Base-by-base conservation (phyloP, 495 filamentous ascomycete species). In the Staphylotrichum tortipilum region DNA sequence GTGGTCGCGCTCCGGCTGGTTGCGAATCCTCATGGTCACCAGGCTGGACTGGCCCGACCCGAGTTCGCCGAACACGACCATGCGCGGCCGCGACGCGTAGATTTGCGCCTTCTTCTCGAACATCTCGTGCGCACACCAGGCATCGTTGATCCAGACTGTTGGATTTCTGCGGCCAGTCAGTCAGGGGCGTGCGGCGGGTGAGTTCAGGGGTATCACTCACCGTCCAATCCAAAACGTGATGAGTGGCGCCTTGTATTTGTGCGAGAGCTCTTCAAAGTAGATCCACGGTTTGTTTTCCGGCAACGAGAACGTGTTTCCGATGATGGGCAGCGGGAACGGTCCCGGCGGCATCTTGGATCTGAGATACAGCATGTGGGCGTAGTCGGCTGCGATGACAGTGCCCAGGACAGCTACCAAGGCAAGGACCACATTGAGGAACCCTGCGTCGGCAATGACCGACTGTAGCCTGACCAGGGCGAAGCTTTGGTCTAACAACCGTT, bases 61-160 rank as follows among this genome's bases (percentile, higher is more conserved):
- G 2, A 82, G 66, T 60, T 83, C 79, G n/a, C 71, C 78, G 39
- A 80, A 79, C 11, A 81, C 76, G 3, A 79, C 60, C 73, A 76
- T 76, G 22, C 71, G 68, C 14, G 73, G 73, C 12, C 73, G 65
- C 2, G 77, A 80, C 3, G 71, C 65, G 56, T 80, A 81, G 41
- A 79, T 75, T 1, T 68, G 70, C 0, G 78, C 77, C 42, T 73
- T 71, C 58, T 79, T 79, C 39, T 81, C 78, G 30, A 81, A 68
- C 4, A 76, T 60, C 33, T 75, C 73, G 11, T 73, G 74, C 0
- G 80, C 79, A 12, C 68, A 54, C 79, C 78, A 81, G 0, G 78
- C 79, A 54, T 84, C 79, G 58, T 81, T 81, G 49, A 81, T 76
- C 79, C 80, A 84, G 12, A 84, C 70, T 0, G 79, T 82, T 0